Conservation (phyloP, 805 yeast genomes). For the Ogataea nonfermentans region DNA sequence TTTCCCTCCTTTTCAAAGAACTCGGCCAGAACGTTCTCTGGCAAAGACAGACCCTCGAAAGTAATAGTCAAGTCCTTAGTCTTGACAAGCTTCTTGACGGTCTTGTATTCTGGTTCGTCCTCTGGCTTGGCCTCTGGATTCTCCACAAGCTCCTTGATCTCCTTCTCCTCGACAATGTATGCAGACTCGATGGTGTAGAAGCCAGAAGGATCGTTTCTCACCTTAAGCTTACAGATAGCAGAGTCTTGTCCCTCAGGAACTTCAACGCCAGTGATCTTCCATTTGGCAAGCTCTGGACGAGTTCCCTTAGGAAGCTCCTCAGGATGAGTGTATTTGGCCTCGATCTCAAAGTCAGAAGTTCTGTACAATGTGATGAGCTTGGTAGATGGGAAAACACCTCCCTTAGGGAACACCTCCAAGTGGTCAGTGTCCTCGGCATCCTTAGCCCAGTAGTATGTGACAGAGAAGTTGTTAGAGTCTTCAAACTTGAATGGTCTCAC, state of each 20-base stretch:
- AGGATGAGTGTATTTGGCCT: conserved; percentile 81
- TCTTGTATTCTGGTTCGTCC: conserved; percentile 81
- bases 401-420: conserved; percentile 95
- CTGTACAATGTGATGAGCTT: conserved; percentile 94
- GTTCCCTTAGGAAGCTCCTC: conserved; percentile 71
- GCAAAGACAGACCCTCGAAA: conserved; percentile 60
- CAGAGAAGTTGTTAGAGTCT: conserved; percentile 88
- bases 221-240: conserved; percentile 85
- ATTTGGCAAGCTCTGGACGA: conserved; percentile 67
- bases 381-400: conserved; percentile 90
- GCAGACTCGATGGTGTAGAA: conserved; percentile 92
- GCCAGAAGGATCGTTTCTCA: conserved; percentile 97
- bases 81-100: conserved; percentile 91
- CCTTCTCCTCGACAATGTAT: conserved; percentile 88
- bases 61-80: conserved; percentile 71
- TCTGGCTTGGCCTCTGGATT: conserved; percentile 52
- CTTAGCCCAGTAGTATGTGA: conserved; percentile 93
- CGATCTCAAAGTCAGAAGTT: conserved; percentile 80
- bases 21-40: conserved; percentile 52
- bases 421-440: conserved; percentile 88
- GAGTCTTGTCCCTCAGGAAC: conserved; percentile 72
- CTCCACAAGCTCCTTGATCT: conserved; percentile 85
- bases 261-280: conserved; percentile 84
- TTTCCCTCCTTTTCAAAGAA: conserved; percentile 80
- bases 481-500: conserved; percentile 98